phyloP scores from a whole-genome alignment of 371 early-diverging fungal genomes.

The Mucor saturninus region DNA sequence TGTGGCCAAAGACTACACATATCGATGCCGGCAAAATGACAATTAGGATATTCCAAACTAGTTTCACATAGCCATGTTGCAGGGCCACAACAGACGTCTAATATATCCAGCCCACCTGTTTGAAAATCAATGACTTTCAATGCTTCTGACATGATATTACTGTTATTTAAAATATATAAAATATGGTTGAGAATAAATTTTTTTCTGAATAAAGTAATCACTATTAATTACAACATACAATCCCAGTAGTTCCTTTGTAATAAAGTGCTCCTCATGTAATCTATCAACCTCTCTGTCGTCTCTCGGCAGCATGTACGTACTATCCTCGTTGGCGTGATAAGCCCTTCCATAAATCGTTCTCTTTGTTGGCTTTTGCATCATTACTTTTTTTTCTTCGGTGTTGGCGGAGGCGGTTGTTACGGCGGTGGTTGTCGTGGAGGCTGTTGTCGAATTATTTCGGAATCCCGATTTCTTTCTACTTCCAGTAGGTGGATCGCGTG shows the following conservation, averaged over 20 bases:
- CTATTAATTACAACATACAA: slow-evolving; percentile 26
- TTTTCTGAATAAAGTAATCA: too few species aligned
- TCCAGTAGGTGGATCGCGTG: slow-evolving; percentile 8
- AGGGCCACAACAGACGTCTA: slow-evolving; percentile 51
- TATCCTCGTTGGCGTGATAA: slow-evolving; percentile 39
- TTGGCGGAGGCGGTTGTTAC: neutral
- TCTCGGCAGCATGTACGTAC: slow-evolving; percentile 42
- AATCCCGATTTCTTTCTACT: slow-evolving; percentile 1
- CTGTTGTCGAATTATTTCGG: slow-evolving; percentile 4
- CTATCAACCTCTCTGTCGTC: slow-evolving; percentile 51
- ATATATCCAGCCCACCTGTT: slow-evolving; percentile 23
- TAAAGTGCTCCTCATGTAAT: slow-evolving; percentile 46
- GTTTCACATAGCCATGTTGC: slow-evolving; percentile 52
- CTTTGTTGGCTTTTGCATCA: neutral
- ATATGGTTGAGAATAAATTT: too few species aligned
- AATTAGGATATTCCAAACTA: slow-evolving; percentile 44
- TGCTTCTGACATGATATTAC: slow-evolving; percentile 44
- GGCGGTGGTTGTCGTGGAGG: neutral
- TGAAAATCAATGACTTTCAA: slow-evolving; percentile 37
- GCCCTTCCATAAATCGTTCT: slow-evolving; percentile 35
- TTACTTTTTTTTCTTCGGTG: slow-evolving; percentile 7
- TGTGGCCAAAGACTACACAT: slow-evolving; percentile 48
- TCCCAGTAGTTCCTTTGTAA: slow-evolving; percentile 45
- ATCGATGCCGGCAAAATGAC: slow-evolving; percentile 46
- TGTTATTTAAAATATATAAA: slow-evolving; percentile 6